Evolutionary conservation across 2,329 filamentous ascomycete genomes (phyloP), one percentile per base, ranked within the genome.

Genomic region (Elsinoe arachidis): DNA sequence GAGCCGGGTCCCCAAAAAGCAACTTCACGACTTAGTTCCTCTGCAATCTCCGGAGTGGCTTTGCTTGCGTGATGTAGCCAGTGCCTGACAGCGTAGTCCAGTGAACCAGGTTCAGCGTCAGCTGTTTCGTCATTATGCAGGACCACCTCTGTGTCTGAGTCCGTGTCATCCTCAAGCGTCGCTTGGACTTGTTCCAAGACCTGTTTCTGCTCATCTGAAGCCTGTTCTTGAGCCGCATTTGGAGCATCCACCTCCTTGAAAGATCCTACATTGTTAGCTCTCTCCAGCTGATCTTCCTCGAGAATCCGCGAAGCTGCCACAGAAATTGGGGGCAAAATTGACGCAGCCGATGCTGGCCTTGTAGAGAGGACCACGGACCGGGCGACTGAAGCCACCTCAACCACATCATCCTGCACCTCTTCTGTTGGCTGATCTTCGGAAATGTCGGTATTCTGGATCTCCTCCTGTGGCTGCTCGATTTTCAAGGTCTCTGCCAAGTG

Each of bases 11-110:
- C 39, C 39, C 39, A 43, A 73, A 80, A 80, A 47, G 69, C 72
- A 54, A 73, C 78, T 60, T 78, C 56, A 60, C 74, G 68, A 26
- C 66, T 63, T 59, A 80, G 79, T 77, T 77, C 80, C 49, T 73
- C 66, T 54, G 78, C 76, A 17, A 80, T 59, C 35, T 73, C 70
- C 2, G 77, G 73, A 69, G 78, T 70, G 59, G 39, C 39, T 19
- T 43, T 43, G 39, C 39, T 43, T 15, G 39, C 39, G 19, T 43
- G 39, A 23, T 43, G 39, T 5, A 43, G 39, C 39, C 39, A 43
- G 9, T 43, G 39, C 9, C 39, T 43, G 15, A 43, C 39, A 19
- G 39, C 39, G 19, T 43, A 43, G 17, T 43, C 39, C 17, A 43
- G 11, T 11, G 39, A 15, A 43, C 39, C 39, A 11, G 3, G 14